phyloP scores from a whole-genome alignment of 1,284 basidiomycete genomes.

The Cutaneotrichosporon daszewskae region DNA sequence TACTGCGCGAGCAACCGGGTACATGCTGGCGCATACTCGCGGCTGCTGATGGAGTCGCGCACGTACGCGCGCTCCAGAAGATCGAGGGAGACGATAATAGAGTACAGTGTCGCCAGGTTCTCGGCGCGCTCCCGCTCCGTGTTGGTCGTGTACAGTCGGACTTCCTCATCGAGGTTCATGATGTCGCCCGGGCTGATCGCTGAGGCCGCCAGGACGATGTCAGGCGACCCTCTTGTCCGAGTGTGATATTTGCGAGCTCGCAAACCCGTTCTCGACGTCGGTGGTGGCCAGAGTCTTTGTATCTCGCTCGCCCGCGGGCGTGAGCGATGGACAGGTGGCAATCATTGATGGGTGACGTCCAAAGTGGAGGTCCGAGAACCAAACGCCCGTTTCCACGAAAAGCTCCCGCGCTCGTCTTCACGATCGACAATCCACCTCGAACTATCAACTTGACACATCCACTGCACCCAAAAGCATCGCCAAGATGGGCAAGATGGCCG shows the following conservation, averaged over 20 bases:
- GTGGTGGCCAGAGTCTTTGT: no score
- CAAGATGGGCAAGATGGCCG: conserved; percentile 49
- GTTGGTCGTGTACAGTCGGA: conserved; percentile 79
- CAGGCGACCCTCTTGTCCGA: no score
- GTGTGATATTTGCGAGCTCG: no score
- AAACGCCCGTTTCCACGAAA: no score
- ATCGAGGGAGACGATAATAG: conserved; percentile 84
- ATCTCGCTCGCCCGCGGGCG: no score
- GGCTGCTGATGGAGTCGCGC: conserved; percentile 80
- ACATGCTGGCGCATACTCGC: conserved; percentile 95
- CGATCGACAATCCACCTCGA: background rate
- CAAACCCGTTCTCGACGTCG: no score
- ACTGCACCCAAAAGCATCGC: background rate
- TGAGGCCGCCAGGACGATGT: background rate
- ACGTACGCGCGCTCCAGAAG: conserved; percentile 95
- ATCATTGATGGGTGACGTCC: no score
- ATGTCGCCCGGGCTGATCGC: background rate
- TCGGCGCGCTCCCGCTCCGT: conserved; percentile 85
- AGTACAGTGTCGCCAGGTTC: conserved; percentile 82
- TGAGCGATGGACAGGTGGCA: no score
- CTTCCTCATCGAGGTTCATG: conserved; percentile 75
- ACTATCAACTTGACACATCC: background rate
- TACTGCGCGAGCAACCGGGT: conserved; percentile 87
- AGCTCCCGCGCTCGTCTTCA: no score
- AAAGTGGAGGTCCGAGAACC: no score